phyloP scores from a whole-genome alignment of 208 protist species.

The Wallacemonas sp. region DNA sequence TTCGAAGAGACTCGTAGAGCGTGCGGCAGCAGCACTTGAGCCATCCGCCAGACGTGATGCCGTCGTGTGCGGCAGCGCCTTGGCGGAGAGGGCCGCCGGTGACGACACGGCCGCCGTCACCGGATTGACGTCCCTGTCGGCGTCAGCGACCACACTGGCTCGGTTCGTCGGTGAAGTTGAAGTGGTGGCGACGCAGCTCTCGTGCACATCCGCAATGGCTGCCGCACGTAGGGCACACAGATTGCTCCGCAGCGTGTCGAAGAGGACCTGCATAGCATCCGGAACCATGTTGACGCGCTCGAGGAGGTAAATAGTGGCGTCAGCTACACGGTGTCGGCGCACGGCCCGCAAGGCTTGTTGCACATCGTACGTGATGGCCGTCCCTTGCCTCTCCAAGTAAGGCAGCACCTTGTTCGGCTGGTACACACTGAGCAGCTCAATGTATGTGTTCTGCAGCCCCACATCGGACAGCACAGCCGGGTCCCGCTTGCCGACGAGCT shows the following conservation, averaged over 20 bases:
- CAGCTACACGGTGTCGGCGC: constrained; percentile 48
- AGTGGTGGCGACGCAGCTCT: not conserved
- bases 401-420: constrained; percentile 55
- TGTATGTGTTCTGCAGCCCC: constrained; percentile 80
- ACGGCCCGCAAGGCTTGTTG: constrained; percentile 47
- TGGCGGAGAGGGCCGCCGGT: too few relatives aligned
- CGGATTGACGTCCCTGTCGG: too few relatives aligned
- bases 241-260: constrained; percentile 6
- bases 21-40: not conserved
- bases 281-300: constrained; percentile 55
- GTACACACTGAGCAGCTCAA: constrained; percentile 73
- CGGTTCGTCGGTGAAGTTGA: too few relatives aligned
- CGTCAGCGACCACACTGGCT: too few relatives aligned
- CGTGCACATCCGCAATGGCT: not conserved
- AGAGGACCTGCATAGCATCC: constrained; percentile 59
- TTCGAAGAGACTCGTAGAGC: not conserved
- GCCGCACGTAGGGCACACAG: not conserved
- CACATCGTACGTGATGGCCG: constrained; percentile 64
- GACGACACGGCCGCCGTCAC: too few relatives aligned
- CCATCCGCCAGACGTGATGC: too few relatives aligned
- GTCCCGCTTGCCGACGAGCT: constrained; percentile 62
- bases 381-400: constrained; percentile 48
- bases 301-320: constrained; percentile 69
- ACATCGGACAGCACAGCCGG: constrained; percentile 40
- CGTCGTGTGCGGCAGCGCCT: too few relatives aligned